Conservation (phyloP, 306 rosid genomes). For the Lathyrus tuberosus region DNA sequence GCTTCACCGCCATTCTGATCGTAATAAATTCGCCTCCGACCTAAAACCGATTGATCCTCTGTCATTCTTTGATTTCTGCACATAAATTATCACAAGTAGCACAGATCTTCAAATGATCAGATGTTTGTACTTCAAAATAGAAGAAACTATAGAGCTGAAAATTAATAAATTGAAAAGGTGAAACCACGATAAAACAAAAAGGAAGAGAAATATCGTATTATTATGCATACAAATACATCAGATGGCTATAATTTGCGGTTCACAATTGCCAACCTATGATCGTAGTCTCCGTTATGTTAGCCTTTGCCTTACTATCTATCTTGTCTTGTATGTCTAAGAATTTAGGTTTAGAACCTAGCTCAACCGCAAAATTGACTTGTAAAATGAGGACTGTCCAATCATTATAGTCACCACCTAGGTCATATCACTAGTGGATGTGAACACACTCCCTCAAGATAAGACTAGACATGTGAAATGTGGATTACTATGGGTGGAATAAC, state of each 20-base stretch:
- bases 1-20: slow-evolving; percentile 99
- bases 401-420: background rate
- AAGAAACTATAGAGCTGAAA: slow-evolving; percentile 25
- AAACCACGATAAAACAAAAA: slow-evolving; percentile 14
- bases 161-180: slow-evolving; percentile 21
- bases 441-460: background rate
- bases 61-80: slow-evolving; percentile 99
- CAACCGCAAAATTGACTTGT: background rate
- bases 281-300: background rate
- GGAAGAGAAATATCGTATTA: background rate
- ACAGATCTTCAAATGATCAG: slow-evolving; percentile 34
- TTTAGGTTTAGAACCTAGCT: background rate
- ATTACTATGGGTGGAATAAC: background rate
- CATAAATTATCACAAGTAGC: slow-evolving; percentile 34
- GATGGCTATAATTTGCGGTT: background rate
- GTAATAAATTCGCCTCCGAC: slow-evolving; percentile 96
- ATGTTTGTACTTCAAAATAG: slow-evolving; percentile 15
- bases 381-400: background rate
- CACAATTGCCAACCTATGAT: background rate
- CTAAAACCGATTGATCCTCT: slow-evolving; percentile 96
- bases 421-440: background rate
- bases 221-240: background rate
- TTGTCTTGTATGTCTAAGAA: slow-evolving; percentile 7
- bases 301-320: background rate
- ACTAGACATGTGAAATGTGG: background rate